Conservation (phyloP, 176 grass and related monocot species). For the Otatea glauca region DNA sequence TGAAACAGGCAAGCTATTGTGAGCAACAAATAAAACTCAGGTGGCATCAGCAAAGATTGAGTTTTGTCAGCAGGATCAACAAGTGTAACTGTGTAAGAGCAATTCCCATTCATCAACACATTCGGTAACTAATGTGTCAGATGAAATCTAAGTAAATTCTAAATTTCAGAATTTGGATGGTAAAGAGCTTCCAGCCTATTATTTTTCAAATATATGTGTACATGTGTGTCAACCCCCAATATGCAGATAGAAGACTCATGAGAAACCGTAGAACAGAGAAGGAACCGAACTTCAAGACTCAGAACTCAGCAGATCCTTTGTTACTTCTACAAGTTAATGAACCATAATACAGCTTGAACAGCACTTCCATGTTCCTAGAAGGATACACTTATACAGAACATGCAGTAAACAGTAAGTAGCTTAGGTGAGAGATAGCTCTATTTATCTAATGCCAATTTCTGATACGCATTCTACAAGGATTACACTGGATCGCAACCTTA, state of each 20-base stretch:
- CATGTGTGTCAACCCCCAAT: background rate
- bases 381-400: background rate
- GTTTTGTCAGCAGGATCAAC: constrained; percentile 13
- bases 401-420: background rate
- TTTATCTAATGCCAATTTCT: background rate
- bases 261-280: constrained; percentile 3
- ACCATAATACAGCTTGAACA: constrained; percentile 3
- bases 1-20: constrained; percentile 11
- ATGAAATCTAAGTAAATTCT: constrained; percentile 31
- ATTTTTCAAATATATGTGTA: background rate
- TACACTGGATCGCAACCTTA: background rate
- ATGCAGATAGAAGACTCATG: constrained; percentile 10
- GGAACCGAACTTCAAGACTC: constrained; percentile 5
- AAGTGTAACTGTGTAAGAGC: background rate
- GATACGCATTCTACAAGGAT: background rate
- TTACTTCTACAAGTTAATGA: background rate
- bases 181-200: background rate
- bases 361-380: background rate
- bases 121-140: background rate
- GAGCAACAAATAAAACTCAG: background rate
- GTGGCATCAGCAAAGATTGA: constrained; percentile 16
- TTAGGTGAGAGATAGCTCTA: background rate
- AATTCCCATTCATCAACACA: constrained; percentile 19
- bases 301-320: no score
- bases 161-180: background rate